Evolutionary conservation across 768 basidiomycete species (phyloP).

Genomic region (Sporobolomyces pararoseus): DNA sequence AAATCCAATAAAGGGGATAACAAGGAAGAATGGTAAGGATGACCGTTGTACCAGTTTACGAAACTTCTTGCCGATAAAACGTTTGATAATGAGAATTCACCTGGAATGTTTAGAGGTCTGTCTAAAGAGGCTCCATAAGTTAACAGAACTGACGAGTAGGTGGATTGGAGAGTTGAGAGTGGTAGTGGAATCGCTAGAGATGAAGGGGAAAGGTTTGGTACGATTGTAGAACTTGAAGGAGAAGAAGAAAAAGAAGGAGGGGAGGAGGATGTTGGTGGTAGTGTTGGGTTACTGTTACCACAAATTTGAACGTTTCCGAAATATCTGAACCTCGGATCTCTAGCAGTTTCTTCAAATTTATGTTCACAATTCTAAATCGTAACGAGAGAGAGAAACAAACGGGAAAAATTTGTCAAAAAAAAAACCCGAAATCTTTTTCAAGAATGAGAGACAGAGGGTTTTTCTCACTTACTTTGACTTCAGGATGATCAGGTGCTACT

Average conservation of each 20-base stretch:
- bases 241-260: slow-evolving; percentile 48
- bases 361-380: slow-evolving; percentile 78
- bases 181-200: slow-evolving; percentile 54
- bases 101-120: slow-evolving; percentile 58
- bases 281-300: slow-evolving; percentile 1
- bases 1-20: slow-evolving; percentile 60
- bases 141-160: slow-evolving; percentile 82
- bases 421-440: too few relatives aligned
- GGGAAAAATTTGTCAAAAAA: too few relatives aligned
- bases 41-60: slow-evolving; percentile 95
- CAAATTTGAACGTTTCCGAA: slow-evolving; percentile 73
- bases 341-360: slow-evolving; percentile 79
- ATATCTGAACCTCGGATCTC: slow-evolving; percentile 76
- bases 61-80: slow-evolving; percentile 73
- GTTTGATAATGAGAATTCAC: slow-evolving; percentile 51
- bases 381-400: too few relatives aligned
- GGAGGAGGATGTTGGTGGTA: not conserved
- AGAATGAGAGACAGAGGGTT: not conserved
- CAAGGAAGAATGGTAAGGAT: slow-evolving; percentile 58
- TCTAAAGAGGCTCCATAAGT: slow-evolving; percentile 74
- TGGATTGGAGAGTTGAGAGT: slow-evolving; percentile 59
- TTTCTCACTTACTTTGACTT: slow-evolving; percentile 86
- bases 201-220: slow-evolving; percentile 54
- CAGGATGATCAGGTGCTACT: slow-evolving; percentile 96
- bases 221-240: slow-evolving; percentile 53